These are phyloP conservation scores for Pyrus communis DNA, from an alignment of 306 rosid genomes.

Conservation along the genomic window DNA sequence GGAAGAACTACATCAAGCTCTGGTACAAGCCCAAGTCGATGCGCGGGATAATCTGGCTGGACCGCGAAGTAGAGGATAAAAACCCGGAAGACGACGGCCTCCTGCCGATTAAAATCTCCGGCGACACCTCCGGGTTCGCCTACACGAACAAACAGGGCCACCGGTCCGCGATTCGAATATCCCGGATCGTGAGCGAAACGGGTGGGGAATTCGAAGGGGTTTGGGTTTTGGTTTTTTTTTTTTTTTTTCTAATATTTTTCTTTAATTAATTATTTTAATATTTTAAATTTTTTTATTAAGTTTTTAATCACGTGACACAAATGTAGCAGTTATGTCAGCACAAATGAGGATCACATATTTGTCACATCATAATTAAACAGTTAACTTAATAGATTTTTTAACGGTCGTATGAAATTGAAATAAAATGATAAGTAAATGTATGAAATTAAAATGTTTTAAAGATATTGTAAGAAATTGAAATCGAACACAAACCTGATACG, in stretches of 20 bases:
- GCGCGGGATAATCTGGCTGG: conserved; percentile 89
- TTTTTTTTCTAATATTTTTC: too few relatives aligned
- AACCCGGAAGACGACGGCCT: conserved; percentile 21
- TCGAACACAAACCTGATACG: too few relatives aligned
- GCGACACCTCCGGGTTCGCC: conserved; percentile 49
- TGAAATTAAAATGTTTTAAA: too few relatives aligned
- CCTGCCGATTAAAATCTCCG: conserved; percentile 61
- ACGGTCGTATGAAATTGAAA: too few relatives aligned
- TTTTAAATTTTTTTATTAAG: too few relatives aligned
- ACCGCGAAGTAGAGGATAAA: conserved; percentile 27
- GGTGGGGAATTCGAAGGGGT: not conserved
- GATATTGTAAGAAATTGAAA: too few relatives aligned
- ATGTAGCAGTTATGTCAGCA: fast-evolving
- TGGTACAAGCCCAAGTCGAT: conserved; percentile 63
- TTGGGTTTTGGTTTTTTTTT: too few relatives aligned
- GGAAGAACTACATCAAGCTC: conserved; percentile 82
- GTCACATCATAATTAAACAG: fast-evolving
- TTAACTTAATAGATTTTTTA: too few relatives aligned
- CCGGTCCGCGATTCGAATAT: conserved; percentile 87
- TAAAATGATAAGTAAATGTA: too few relatives aligned
- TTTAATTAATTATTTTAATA: too few relatives aligned
- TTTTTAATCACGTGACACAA: too few relatives aligned
- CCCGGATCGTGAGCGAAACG: conserved; percentile 84
- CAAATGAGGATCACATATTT: fast-evolving
- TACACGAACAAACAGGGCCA: conserved; percentile 80